phyloP scores from a whole-genome alignment of 164 flowering plant genomes.

The Aristolochia contorta region DNA sequence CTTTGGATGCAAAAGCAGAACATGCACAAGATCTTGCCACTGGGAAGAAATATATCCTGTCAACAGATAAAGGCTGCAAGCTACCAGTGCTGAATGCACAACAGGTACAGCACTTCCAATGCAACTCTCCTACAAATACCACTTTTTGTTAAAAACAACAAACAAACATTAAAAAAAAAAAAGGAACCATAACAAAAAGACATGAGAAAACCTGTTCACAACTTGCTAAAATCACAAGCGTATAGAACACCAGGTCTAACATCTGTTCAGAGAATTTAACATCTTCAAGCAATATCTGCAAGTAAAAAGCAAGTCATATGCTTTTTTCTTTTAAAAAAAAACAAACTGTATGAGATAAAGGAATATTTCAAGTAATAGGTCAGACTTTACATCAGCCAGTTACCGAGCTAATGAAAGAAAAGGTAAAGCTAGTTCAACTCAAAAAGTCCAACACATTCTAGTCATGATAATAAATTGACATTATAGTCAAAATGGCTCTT shows the following conservation, averaged over 20 bases:
- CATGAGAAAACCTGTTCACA: constrained; percentile 46
- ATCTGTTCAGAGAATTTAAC: constrained; percentile 74
- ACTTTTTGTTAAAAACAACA: constrained; percentile 4
- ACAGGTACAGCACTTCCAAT: constrained; percentile 29
- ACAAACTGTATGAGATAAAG: background rate
- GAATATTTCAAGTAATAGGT: background rate
- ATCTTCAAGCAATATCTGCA: constrained; percentile 88
- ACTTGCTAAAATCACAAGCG: constrained; percentile 46
- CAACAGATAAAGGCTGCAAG: constrained; percentile 65
- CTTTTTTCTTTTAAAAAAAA: background rate
- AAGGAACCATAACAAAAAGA: constrained; percentile 1
- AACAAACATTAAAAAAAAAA: constrained; percentile 2
- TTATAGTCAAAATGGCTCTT: too few relatives aligned
- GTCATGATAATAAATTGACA: background rate
- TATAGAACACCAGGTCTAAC: constrained; percentile 70
- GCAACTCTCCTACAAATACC: constrained; percentile 38
- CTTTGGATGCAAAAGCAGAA: constrained; percentile 79
- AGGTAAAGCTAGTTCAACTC: too few relatives aligned
- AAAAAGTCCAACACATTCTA: background rate
- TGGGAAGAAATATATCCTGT: constrained; percentile 69
- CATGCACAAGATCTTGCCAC: constrained; percentile 75
- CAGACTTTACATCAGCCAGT: too few relatives aligned
- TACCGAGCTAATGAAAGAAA: too few relatives aligned
- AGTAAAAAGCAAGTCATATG: background rate
- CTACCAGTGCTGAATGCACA: constrained; percentile 67